A percentile compares a stretch with the other conserved stretches of the same genome.
These are phyloP conservation scores for Hyaloperonospora arabidopsidis DNA, from an alignment of 352 stramenopile species.

Conservation along the genomic window DNA sequence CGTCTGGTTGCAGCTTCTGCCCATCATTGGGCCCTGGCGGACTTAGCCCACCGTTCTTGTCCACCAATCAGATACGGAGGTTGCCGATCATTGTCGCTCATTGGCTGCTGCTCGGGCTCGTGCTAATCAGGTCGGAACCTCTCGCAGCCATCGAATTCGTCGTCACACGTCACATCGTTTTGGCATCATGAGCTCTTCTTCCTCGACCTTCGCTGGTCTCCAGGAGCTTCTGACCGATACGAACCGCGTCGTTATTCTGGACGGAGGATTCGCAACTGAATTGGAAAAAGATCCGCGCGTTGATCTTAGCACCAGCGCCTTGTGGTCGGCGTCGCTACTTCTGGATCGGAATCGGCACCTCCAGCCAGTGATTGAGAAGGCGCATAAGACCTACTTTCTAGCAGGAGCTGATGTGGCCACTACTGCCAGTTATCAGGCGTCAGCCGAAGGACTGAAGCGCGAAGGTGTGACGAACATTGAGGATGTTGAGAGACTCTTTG, in stretches of 20 bases:
- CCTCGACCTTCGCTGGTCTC: slow-evolving; percentile 30
- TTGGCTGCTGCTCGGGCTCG: too few relatives aligned
- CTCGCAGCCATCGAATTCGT: slow-evolving; percentile 6
- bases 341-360: slow-evolving; percentile 44
- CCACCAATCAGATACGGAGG: slow-evolving; percentile 7
- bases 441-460: slow-evolving; percentile 70
- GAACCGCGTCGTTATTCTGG: slow-evolving; percentile 47
- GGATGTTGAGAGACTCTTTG: slow-evolving; percentile 58
- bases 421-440: slow-evolving; percentile 83
- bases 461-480: slow-evolving; percentile 37
- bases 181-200: slow-evolving; percentile 10
- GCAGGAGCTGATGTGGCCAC: slow-evolving; percentile 73
- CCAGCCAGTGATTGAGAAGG: slow-evolving; percentile 50
- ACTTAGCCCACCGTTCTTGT: slow-evolving; percentile 3
- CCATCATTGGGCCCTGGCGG: slow-evolving; percentile 15
- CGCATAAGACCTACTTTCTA: slow-evolving; percentile 71
- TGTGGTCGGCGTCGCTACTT: slow-evolving; percentile 72
- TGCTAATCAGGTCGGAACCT: neutral
- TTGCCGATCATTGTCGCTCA: neutral
- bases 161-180: slow-evolving; percentile 21
- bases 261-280: slow-evolving; percentile 71
- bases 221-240: slow-evolving; percentile 25
- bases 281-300: slow-evolving; percentile 67
- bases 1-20: slow-evolving; percentile 8
- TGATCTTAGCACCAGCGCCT: slow-evolving; percentile 38